Conservation (phyloP, 352 stramenopile genomes). For the Pseudoperonospora humuli region DNA sequence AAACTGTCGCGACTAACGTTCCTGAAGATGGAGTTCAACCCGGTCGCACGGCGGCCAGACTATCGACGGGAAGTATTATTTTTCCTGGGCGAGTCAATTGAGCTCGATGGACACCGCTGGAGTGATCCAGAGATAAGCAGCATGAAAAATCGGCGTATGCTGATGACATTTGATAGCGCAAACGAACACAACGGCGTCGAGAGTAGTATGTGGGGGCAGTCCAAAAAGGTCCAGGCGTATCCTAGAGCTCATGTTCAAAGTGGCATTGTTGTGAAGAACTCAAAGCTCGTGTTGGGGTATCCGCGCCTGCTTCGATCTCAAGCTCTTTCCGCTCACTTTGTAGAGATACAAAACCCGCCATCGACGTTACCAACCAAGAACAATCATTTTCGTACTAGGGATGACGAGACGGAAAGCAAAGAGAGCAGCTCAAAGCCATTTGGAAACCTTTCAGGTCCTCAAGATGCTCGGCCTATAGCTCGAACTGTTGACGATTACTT, state of each 20-base stretch:
- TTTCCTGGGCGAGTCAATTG: constrained; percentile 54
- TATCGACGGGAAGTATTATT: constrained; percentile 79
- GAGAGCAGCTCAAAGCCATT: background rate
- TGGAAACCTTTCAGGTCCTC: constrained; percentile 1
- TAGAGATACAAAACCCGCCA: constrained; percentile 38
- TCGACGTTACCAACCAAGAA: constrained; percentile 25
- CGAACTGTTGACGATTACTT: constrained; percentile 64
- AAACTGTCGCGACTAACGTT: constrained; percentile 30
- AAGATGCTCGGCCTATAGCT: background rate
- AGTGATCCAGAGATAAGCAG: constrained; percentile 50
- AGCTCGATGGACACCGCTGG: constrained; percentile 61
- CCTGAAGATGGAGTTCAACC: constrained; percentile 69
- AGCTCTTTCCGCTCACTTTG: constrained; percentile 25
- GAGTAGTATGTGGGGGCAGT: constrained; percentile 17
- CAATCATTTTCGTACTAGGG: constrained; percentile 1
- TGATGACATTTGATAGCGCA: constrained; percentile 17
- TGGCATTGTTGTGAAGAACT: constrained; percentile 15
- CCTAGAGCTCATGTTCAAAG: constrained; percentile 15
- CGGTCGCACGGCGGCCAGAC: constrained; percentile 56
- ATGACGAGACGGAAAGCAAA: background rate
- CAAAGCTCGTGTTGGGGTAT: constrained; percentile 40
- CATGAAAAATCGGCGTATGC: constrained; percentile 57
- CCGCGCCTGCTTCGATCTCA: constrained; percentile 20
- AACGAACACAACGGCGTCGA: background rate
- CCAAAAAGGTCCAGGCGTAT: constrained; percentile 14